phyloP scores from a whole-genome alignment of 2,329 filamentous ascomycete species.

The Colletotrichum sp. region DNA sequence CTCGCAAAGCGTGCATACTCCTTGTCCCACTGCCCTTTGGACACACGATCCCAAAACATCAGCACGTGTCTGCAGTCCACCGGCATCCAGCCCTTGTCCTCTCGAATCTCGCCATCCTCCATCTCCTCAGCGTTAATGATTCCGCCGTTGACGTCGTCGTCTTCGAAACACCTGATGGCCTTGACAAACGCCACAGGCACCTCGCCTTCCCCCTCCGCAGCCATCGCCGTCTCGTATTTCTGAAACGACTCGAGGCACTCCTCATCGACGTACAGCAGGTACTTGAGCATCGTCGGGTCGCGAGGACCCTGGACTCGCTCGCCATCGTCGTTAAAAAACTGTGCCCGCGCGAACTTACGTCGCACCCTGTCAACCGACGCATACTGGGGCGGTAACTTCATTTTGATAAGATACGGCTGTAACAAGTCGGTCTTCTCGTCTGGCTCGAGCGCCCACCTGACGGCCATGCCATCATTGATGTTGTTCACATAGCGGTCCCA shows the following conservation, averaged over 20 bases:
- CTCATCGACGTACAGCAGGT: background rate
- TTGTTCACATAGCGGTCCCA: background rate
- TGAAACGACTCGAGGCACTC: background rate
- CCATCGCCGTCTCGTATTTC: background rate
- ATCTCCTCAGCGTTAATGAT: accelerated
- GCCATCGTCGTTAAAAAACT: background rate
- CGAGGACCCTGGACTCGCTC: background rate
- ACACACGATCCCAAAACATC: background rate
- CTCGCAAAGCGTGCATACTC: background rate
- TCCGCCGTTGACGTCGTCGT: background rate
- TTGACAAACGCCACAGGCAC: background rate
- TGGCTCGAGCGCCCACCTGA: background rate
- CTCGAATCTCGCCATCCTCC: background rate
- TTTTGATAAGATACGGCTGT: background rate
- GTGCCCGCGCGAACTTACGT: background rate
- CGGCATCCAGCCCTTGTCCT: background rate
- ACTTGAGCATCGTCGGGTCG: background rate
- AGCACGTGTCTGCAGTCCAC: background rate
- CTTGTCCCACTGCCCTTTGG: background rate
- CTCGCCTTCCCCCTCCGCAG: background rate
- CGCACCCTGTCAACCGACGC: background rate
- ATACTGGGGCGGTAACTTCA: background rate
- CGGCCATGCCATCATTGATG: background rate
- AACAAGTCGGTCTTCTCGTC: background rate
- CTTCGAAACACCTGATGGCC: background rate